Evolutionary conservation across 2,329 filamentous ascomycete genomes (phyloP), one percentile per base, ranked within the genome.

Genomic region (Fusarium secorum): DNA sequence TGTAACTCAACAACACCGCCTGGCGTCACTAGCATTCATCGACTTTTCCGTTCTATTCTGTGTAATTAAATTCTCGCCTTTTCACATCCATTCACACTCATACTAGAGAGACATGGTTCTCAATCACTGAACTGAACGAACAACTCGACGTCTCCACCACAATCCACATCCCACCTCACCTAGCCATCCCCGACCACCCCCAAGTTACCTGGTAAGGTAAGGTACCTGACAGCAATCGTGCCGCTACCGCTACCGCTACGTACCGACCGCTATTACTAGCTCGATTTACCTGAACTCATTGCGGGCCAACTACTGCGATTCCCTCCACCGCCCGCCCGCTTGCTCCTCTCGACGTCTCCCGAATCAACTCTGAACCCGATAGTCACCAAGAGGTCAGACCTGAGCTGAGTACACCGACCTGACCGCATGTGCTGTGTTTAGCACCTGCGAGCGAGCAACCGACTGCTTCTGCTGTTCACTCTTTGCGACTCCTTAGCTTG

Each of bases 281-380:
- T 63, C 39, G 44, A 60, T 72, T 72, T 55, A 66, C 65, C 33
- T 67, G 48, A 33, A 53, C 62, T 66, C 45, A 66, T 60, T 72
- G 57, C 69, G 64, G 66, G 66, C 63, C 64, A 70, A 70, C 54
- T 69, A 53, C 66, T 66, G 57, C 57, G 66, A 65, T 54, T 54
- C 55, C 70, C 68, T 75, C 73, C 66, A 75, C 73, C 73, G 73
- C 73, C 64, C 73, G 70, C 71, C 65, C 62, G 69, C 65, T 64
- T 60, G 70, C 72, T 65, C 69, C 66, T 70, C 63, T 75, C 60
- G 68, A 72, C 68, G 60, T 74, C 68, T 67, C 71, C 68, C 71
- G 66, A 75, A 61, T 62, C 59, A 71, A 66, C 61, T 74, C 52
- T 69, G 63, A 60, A 71, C 39, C 39, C 57, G 65, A 62, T 64